Evolutionary conservation across 257 asterid genomes (phyloP), one percentile per base, ranked within the genome.

Genomic region (Solanum chilense): DNA sequence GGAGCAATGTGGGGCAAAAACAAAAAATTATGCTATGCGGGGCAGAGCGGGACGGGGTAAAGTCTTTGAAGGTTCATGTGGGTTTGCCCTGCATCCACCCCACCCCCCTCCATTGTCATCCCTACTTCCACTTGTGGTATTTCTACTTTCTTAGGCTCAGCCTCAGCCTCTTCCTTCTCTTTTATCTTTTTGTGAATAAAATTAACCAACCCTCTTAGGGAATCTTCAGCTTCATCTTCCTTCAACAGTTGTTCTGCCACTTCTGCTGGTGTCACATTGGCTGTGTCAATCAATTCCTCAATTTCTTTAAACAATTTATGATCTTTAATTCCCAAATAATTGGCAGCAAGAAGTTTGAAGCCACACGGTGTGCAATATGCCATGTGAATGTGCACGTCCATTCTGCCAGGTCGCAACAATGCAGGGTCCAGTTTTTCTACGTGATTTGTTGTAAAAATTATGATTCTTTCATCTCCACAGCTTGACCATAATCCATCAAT

Each of bases 351-450:
- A 42, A 77, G 60, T 25, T 42, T 14, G 11, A 77, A 77, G 4
- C 83, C 83, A 77, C 62, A 42, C 25, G 62, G 39, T n/a, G 83
- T 76, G 37, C 37, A 76, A 76, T 76, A 76, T 76, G 62, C 4
- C 62, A 42, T 41, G 47, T 41, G 83, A 76, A 76, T 41, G 7
- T 41, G 83, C 29, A 89, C 44, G 66, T 91, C 93, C 93, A 91
- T 86, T 20, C 92, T 35, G 3, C 91, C 92, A 1, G 91, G 92
- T 25, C 89, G 62, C 6, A 91, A 60, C 25, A 91, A 20, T 56
- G 92, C 91, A 21, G 88, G 90, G 12, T 91, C 92, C 2, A 91
- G 85, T n/a, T 85, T 91, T 6, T 91, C 88, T 44, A 87, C 80
- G 80, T 86, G 83, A 83, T 91, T 91, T 25, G 91, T 87, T 0